These are phyloP conservation scores for Insectozyma bohioensis DNA, from an alignment of 1,139 yeast genomes.

Conservation along the genomic window DNA sequence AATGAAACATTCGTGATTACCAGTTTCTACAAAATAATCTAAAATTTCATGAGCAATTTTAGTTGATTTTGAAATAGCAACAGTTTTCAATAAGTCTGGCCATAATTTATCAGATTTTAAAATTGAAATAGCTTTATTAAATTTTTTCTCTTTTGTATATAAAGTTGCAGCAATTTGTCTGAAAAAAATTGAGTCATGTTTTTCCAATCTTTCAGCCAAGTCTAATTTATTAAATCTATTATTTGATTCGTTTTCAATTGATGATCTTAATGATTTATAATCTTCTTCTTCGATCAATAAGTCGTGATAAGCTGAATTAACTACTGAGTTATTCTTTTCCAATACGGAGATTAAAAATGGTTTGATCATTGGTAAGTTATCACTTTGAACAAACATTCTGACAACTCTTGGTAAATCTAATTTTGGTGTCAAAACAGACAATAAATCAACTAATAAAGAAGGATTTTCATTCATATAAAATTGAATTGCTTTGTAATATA, in stretches of 20 bases:
- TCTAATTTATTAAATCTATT: slow-evolving; percentile 92
- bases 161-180: slow-evolving; percentile 94
- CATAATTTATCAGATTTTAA: slow-evolving; percentile 91
- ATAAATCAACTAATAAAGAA: slow-evolving; percentile 79
- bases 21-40: slow-evolving; percentile 93
- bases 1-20: slow-evolving; percentile 93
- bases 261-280: slow-evolving; percentile 81
- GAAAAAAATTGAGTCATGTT: slow-evolving; percentile 86
- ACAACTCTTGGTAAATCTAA: slow-evolving; percentile 95
- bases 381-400: slow-evolving; percentile 91
- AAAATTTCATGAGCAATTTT: slow-evolving; percentile 88
- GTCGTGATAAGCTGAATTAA: slow-evolving; percentile 94
- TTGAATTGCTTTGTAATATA: slow-evolving; percentile 94
- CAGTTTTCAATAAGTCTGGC: slow-evolving; percentile 93
- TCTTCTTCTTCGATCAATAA: slow-evolving; percentile 95
- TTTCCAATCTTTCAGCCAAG: slow-evolving; percentile 89
- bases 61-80: slow-evolving; percentile 73
- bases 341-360: slow-evolving; percentile 92
- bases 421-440: slow-evolving; percentile 85
- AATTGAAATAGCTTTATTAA: slow-evolving; percentile 83
- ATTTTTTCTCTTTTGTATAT: slow-evolving; percentile 92
- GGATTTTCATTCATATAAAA: slow-evolving; percentile 94
- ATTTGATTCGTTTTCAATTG: slow-evolving; percentile 75
- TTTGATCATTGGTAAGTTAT: slow-evolving; percentile 92
- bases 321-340: slow-evolving; percentile 86